Conservation (phyloP, 1,139 yeast genomes). For the Hanseniaspora sp. region DNA sequence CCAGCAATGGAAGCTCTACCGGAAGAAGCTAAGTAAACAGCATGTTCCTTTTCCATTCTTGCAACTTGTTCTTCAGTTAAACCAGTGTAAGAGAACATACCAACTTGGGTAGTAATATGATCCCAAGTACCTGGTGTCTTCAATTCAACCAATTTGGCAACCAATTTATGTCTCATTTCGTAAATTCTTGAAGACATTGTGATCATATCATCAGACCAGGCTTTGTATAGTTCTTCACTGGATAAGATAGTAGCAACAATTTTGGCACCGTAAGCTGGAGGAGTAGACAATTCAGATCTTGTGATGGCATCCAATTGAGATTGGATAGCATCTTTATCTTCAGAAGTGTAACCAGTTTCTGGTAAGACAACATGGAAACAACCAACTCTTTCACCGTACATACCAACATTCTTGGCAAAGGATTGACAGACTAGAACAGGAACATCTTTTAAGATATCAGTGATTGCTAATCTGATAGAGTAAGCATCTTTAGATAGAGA, state of each 20-base stretch:
- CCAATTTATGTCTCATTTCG: constrained; percentile 61
- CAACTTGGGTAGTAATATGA: constrained; percentile 82
- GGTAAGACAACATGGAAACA: constrained; percentile 65
- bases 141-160: constrained; percentile 48
- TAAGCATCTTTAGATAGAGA: constrained; percentile 72
- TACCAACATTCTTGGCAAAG: constrained; percentile 94
- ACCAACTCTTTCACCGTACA: constrained; percentile 97
- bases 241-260: constrained; percentile 69
- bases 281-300: constrained; percentile 81
- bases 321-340: constrained; percentile 39
- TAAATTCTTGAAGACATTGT: constrained; percentile 82
- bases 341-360: constrained; percentile 9
- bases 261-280: constrained; percentile 94
- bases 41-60: constrained; percentile 65
- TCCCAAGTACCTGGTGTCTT: constrained; percentile 88
- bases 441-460: constrained; percentile 31
- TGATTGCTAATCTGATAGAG: constrained; percentile 74
- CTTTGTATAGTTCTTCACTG: constrained; percentile 51
- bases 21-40: constrained; percentile 62
- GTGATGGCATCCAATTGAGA: constrained; percentile 72
- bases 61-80: constrained; percentile 68
- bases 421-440: constrained; percentile 80
- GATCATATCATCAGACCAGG: constrained; percentile 78
- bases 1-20: constrained; percentile 96
- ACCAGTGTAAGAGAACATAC: constrained; percentile 96